Conservation (phyloP, 139 green algal species). For the Micractinium sp. region DNA sequence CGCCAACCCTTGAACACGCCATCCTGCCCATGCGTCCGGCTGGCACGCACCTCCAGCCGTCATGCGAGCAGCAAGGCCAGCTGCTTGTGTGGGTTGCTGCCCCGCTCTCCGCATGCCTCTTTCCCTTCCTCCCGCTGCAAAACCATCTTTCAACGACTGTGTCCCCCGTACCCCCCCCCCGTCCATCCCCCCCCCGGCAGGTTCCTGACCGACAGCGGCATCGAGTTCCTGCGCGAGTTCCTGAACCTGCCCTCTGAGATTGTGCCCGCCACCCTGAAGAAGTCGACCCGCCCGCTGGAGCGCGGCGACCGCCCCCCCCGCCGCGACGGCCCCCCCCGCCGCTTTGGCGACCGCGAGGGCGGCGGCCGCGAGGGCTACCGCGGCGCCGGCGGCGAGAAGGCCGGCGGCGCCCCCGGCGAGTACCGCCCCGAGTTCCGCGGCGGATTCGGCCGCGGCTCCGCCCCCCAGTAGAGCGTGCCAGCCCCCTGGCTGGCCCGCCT, state of each 20-base stretch:
- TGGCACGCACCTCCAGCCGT: too few species aligned
- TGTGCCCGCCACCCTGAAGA: slow-evolving; percentile 96
- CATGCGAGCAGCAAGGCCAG: too few species aligned
- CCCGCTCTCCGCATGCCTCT: too few species aligned
- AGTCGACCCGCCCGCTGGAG: slow-evolving; percentile 83
- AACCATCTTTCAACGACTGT: too few species aligned
- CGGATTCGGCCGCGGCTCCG: slow-evolving; percentile 61
- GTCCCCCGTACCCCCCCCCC: too few species aligned
- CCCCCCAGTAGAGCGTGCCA: slow-evolving; percentile 22
- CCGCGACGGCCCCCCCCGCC: slow-evolving; percentile 59
- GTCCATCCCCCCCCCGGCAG: slow-evolving; percentile 40
- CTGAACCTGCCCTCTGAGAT: slow-evolving; percentile 96
- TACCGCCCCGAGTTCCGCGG: slow-evolving; percentile 67
- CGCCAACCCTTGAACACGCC: too few species aligned
- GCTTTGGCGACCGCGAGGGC: slow-evolving; percentile 60
- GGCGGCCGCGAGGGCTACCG: slow-evolving; percentile 15
- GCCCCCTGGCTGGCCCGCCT: too few species aligned
- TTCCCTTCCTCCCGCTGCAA: neutral
- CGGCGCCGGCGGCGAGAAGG: slow-evolving; percentile 36
- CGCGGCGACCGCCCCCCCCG: slow-evolving; percentile 32
- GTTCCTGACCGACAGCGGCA: slow-evolving; percentile 98
- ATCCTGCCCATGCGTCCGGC: too few species aligned
- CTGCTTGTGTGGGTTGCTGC: too few species aligned
- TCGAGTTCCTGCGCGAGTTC: slow-evolving; percentile 98
- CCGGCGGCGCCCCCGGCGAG: slow-evolving; percentile 53